Evolutionary conservation across 306 rosid species (phyloP).

Genomic region (Castanospermum australe): DNA sequence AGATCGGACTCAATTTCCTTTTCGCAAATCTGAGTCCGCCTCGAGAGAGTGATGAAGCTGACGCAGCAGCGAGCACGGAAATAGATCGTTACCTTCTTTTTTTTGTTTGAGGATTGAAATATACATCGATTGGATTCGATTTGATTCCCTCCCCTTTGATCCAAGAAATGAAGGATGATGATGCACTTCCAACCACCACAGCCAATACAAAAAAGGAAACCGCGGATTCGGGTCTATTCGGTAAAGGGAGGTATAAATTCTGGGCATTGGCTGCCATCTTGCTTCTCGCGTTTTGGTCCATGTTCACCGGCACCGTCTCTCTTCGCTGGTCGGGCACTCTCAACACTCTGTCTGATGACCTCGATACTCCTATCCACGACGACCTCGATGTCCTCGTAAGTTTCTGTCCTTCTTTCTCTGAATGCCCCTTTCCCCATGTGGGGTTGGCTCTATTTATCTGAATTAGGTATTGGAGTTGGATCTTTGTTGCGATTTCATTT

Average conservation of each 20-base stretch:
- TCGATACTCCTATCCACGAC: slow-evolving; percentile 67
- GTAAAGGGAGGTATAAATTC: slow-evolving; percentile 85
- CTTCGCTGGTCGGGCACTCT: slow-evolving; percentile 95
- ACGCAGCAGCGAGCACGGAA: neutral
- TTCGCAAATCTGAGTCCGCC: slow-evolving; percentile 29
- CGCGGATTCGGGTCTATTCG: slow-evolving; percentile 56
- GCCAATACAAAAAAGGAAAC: slow-evolving; percentile 58
- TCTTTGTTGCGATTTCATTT: slow-evolving; percentile 32
- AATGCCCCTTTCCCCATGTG: too few relatives aligned
- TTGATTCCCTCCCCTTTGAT: neutral
- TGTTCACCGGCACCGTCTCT: slow-evolving; percentile 96
- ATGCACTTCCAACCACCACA: slow-evolving; percentile 69
- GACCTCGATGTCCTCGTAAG: slow-evolving; percentile 96
- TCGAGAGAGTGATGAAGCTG: slow-evolving; percentile 25
- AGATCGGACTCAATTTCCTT: slow-evolving; percentile 28
- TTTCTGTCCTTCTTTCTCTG: neutral
- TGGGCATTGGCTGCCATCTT: slow-evolving; percentile 94
- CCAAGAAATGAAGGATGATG: slow-evolving; percentile 89
- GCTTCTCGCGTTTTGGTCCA: slow-evolving; percentile 95
- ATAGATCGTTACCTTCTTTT: neutral
- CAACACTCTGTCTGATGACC: slow-evolving; percentile 59
- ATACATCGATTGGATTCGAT: neutral
- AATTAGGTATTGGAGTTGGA: slow-evolving; percentile 22
- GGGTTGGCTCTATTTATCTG: neutral
- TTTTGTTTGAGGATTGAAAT: neutral